phyloP scores from a whole-genome alignment of 331 rosid genomes.

The Quercus phellos region DNA sequence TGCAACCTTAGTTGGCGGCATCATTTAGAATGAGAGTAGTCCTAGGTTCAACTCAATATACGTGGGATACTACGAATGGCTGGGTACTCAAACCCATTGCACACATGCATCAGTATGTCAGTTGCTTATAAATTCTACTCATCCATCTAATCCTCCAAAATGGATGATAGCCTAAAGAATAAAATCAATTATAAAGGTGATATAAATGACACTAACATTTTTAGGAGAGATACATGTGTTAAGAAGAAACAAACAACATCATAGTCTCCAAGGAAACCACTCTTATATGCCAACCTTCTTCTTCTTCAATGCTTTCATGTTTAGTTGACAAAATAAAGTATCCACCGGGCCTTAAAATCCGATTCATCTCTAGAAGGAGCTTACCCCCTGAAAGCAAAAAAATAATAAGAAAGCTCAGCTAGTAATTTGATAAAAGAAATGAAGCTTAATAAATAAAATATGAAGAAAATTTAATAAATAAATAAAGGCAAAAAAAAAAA shows the following conservation, averaged over 20 bases:
- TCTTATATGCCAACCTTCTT: conserved; percentile 62
- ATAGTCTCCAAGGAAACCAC: not conserved
- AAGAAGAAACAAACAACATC: not conserved
- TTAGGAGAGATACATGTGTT: not conserved
- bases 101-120: not conserved
- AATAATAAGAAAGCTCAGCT: not conserved
- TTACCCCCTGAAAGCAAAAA: conserved; percentile 58
- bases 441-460: not conserved
- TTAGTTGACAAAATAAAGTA: conserved; percentile 81
- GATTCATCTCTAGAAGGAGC: conserved; percentile 87
- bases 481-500: not conserved
- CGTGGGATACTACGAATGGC: not conserved
- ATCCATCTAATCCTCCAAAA: not conserved
- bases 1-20: not conserved
- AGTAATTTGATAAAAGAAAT: not conserved
- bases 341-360: conserved; percentile 80
- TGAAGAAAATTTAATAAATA: too few relatives aligned
- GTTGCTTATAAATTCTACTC: not conserved
- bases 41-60: not conserved
- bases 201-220: not conserved
- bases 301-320: conserved; percentile 75
- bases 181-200: not conserved
- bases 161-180: not conserved
- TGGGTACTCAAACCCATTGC: not conserved
- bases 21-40: not conserved